A percentile compares a stretch with the other conserved stretches of the same genome.
Conservation (phyloP, 2,329 filamentous ascomycete species). For the Phaeosphaeria sp. region DNA sequence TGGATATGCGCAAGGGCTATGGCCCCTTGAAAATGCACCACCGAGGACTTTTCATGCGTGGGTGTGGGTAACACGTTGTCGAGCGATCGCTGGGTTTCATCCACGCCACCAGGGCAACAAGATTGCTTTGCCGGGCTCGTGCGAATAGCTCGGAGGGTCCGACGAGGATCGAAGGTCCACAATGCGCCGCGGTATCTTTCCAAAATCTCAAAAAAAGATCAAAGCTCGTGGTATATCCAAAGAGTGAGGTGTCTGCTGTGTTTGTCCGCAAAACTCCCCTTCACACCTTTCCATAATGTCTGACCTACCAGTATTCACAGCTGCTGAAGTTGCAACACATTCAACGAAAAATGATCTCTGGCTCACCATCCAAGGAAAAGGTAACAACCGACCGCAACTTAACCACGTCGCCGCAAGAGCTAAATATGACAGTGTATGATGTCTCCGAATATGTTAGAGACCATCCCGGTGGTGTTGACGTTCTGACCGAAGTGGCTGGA, state of each 20-base stretch:
- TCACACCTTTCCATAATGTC: constrained; percentile 13
- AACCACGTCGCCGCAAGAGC: neutral
- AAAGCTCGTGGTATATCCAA: constrained; percentile 2
- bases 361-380: constrained; percentile 60
- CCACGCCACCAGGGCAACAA: neutral
- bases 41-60: neutral
- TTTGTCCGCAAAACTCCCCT: neutral
- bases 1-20: neutral
- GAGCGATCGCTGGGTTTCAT: too few species aligned
- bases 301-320: constrained; percentile 18
- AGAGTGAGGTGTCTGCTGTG: neutral
- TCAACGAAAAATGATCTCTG: constrained; percentile 58
- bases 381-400: constrained; percentile 6
- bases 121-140: neutral
- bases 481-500: constrained; percentile 51
- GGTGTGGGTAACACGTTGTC: neutral
- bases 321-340: constrained; percentile 57
- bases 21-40: neutral
- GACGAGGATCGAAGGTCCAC: neutral
- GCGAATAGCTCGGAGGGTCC: neutral
- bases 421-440: constrained; percentile 58
- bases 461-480: constrained; percentile 59
- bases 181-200: neutral
- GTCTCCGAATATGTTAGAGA: constrained; percentile 65
- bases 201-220: constrained; percentile 10